Evolutionary conservation across 83 land plant genomes (phyloP).

Genomic region (Picea abies): DNA sequence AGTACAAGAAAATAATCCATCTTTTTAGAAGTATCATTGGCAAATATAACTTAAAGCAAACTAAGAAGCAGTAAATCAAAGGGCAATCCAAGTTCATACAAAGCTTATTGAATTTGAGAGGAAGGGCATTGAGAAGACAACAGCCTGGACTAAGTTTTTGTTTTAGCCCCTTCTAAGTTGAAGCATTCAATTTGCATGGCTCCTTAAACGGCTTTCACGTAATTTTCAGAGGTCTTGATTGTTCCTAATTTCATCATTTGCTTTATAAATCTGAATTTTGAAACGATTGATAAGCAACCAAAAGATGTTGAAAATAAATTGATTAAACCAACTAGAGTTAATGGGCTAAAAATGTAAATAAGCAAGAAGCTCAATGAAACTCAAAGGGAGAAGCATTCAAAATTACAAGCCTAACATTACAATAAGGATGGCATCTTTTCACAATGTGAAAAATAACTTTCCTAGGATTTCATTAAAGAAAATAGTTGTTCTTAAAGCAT

Average conservation of each 20-base stretch:
- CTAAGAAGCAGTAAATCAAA: neutral
- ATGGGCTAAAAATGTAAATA: too few species aligned
- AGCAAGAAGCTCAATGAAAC: too few species aligned
- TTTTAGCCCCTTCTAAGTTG: too few species aligned
- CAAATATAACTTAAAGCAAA: neutral
- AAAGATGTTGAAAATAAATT: neutral
- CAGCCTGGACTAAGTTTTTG: neutral
- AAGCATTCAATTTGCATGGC: neutral
- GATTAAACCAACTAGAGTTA: too few species aligned
- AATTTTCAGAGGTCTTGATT: neutral
- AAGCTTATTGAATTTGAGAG: conserved; percentile 56
- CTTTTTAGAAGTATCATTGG: neutral
- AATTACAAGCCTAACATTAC: too few species aligned
- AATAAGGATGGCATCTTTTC: too few species aligned
- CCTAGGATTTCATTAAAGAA: too few species aligned
- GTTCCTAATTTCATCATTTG: neutral
- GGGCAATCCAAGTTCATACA: neutral
- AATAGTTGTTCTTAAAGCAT: too few species aligned
- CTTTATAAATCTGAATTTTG: neutral
- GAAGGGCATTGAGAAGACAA: conserved; percentile 38
- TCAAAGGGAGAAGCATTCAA: too few species aligned
- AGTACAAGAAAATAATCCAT: too few species aligned
- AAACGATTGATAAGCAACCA: neutral
- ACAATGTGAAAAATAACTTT: too few species aligned
- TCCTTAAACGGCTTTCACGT: neutral